Percentiles rank a stretch among this genome's conserved stretches.
Evolutionary conservation across 2,329 filamentous ascomycete genomes (phyloP).

Genomic region (Pleurostoma richardsiae): DNA sequence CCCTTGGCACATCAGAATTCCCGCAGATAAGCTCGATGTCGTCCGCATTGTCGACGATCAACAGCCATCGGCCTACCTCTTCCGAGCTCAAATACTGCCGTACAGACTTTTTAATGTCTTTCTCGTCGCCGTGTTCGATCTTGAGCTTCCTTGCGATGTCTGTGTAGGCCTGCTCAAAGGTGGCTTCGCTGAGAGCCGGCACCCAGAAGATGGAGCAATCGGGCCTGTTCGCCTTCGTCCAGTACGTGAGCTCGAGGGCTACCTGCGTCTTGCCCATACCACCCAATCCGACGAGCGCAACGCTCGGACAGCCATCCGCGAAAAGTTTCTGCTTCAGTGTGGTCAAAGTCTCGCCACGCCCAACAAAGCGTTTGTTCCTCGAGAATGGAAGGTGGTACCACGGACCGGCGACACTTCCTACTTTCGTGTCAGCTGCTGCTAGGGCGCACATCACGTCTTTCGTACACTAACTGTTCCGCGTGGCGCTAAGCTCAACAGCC

Average conservation of each 20-base stretch:
- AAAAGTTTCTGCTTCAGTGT: constrained; percentile 19
- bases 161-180: constrained; percentile 30
- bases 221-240: constrained; percentile 22
- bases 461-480: no score
- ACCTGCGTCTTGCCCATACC: constrained; percentile 35
- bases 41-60: constrained; percentile 37
- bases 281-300: constrained; percentile 29
- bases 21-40: constrained; percentile 19
- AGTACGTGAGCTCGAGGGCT: constrained; percentile 32
- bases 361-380: constrained; percentile 17
- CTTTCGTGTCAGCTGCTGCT: no score
- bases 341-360: constrained; percentile 14
- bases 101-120: constrained; percentile 57
- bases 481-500: no score
- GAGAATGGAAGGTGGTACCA: constrained; percentile 11
- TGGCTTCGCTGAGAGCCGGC: constrained; percentile 27
- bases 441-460: no score
- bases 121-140: constrained; percentile 37
- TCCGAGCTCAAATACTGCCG: constrained; percentile 25
- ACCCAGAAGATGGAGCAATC: constrained; percentile 39
- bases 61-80: constrained; percentile 26
- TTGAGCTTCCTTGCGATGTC: constrained; percentile 24
- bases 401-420: no score
- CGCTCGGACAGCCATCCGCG: constrained; percentile 9
- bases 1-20: no score